Evolutionary conservation across 352 stramenopile species (phyloP).

Genomic region (Phytophthora boehmeriae): DNA sequence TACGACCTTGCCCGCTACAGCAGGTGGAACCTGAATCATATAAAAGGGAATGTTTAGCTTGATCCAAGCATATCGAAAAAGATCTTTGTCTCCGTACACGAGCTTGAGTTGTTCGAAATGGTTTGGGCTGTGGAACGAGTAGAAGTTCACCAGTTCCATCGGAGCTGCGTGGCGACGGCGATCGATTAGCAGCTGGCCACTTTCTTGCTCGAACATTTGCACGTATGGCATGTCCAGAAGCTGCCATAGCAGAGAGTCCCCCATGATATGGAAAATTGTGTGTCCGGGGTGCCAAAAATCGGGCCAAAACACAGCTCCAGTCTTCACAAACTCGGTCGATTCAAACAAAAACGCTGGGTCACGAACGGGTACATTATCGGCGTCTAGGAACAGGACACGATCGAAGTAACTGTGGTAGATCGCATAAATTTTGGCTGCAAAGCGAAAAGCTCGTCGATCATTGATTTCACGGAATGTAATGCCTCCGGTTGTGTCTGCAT

Average conservation of each 20-base stretch:
- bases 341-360: conserved; percentile 60
- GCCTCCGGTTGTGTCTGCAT: conserved; percentile 14
- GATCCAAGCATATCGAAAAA: conserved; percentile 64
- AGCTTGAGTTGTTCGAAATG: conserved; percentile 43
- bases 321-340: conserved; percentile 37
- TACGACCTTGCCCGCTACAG: conserved; percentile 41
- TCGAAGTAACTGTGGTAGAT: conserved; percentile 51
- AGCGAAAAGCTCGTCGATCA: conserved; percentile 36
- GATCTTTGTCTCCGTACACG: conserved; percentile 65
- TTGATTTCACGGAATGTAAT: conserved; percentile 36
- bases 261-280: conserved; percentile 70
- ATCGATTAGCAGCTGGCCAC: conserved; percentile 59
- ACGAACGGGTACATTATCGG: conserved; percentile 52
- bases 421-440: conserved; percentile 57
- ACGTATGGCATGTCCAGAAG: conserved; percentile 50
- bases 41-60: conserved; percentile 48
- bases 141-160: conserved; percentile 49
- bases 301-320: conserved; percentile 68
- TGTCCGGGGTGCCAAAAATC: conserved; percentile 68
- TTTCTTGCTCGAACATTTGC: conserved; percentile 76
- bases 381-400: conserved; percentile 58
- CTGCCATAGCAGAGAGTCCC: conserved; percentile 54
- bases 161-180: conserved; percentile 34
- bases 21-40: conserved; percentile 47
- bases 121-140: conserved; percentile 37